Base-by-base conservation (phyloP, 2,329 filamentous ascomycete species). In the Colletotrichum euphorbiae region DNA sequence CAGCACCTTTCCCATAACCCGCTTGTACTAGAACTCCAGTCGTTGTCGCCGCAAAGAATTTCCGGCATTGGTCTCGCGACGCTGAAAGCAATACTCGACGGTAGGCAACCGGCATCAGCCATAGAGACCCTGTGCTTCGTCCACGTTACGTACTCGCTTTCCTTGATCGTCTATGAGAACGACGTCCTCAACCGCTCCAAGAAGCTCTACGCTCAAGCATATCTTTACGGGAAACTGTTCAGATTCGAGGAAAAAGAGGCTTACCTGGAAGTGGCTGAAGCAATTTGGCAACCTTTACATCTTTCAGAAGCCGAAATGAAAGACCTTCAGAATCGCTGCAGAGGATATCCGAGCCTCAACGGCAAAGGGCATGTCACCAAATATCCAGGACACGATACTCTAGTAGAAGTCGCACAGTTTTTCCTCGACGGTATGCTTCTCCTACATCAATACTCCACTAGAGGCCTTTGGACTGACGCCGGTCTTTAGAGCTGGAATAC, bases 81-180 rank as follows among this genome's bases (percentile, higher is more conserved):
- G 6, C 75, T 87, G 19, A 78, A 74, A 7, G 74, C 73, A 11
- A 75, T 84, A 4, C 70, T 86, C 0, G 74, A 78, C 21, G 82
- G 81, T 3, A 72, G 72, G n/a, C 74, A 75, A 6, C 74, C 77
- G 0, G 73, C 75, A 3, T 79, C 81, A 1, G 77, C 85, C 4
- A 71, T 83, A 31, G 79, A 84, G 31, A 79, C 81, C 2, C 72
- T 88, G 2, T 87, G 84, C 72, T 83, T 87, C 68, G 73, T 86
- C 36, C 85, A 88, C 62, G 70, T 87, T 19, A 77, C 83, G 24
- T 87, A 86, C 70, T 82, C 84, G 12, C 79, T 87, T 42, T 85
- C 82, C 4, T 71, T 85, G 9, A 77, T 84, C 13, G 72, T 84
- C 5, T 79, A 84, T 61, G 81, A 81, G 71, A 77, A 81, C 57